A percentile compares a stretch with the other conserved stretches of the same genome.
These are phyloP conservation scores for Biscutella laevigata DNA, from an alignment of 441 rosid species.

Conservation along the genomic window DNA sequence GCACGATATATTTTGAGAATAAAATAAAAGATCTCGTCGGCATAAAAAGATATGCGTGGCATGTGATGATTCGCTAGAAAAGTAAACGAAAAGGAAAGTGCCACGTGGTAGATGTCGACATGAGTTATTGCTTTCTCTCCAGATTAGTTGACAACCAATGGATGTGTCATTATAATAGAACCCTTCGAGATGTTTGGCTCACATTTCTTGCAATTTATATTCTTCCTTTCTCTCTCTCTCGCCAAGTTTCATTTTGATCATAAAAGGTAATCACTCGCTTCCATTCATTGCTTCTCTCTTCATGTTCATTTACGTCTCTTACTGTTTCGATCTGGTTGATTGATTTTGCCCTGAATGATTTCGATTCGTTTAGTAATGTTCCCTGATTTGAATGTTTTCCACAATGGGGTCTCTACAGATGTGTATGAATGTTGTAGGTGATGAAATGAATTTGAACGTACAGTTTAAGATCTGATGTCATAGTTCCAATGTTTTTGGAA, in stretches of 20 bases:
- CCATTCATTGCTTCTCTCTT: slow-evolving; percentile 3
- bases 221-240: no score
- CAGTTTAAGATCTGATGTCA: neutral
- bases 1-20: neutral
- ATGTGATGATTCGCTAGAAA: neutral
- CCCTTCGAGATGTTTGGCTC: slow-evolving; percentile 12
- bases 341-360: neutral
- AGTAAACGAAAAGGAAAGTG: neutral
- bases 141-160: slow-evolving; percentile 23
- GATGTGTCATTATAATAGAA: slow-evolving; percentile 6
- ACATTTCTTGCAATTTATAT: no score
- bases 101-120: slow-evolving; percentile 22
- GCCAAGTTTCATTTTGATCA: slow-evolving; percentile 7
- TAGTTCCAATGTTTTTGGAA: neutral
- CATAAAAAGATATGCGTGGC: neutral
- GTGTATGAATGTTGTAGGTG: neutral
- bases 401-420: neutral
- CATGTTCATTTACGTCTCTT: neutral
- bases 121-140: neutral
- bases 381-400: neutral
- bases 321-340: neutral
- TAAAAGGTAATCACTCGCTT: neutral
- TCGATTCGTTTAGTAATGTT: neutral
- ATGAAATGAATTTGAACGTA: neutral
- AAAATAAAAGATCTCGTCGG: slow-evolving; percentile 7